Conservation (phyloP, 2,329 filamentous ascomycete species). For the Phialemonium atrogriseum region DNA sequence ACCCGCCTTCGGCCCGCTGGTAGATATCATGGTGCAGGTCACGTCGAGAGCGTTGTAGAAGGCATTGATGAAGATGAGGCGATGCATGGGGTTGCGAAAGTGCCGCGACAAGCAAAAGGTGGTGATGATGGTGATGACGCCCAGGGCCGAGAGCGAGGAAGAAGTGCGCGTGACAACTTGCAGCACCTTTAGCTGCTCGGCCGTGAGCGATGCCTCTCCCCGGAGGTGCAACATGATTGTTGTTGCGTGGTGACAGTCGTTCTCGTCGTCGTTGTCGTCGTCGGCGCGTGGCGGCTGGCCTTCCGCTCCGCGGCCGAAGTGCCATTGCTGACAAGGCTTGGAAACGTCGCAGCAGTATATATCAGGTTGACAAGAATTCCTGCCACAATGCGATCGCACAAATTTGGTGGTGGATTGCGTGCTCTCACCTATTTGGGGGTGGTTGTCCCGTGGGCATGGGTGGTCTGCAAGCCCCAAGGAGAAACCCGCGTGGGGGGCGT, state of each 20-base stretch:
- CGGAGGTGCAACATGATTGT: conserved; percentile 1
- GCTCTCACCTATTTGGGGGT: conserved; percentile 1
- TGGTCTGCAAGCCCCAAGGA: not conserved
- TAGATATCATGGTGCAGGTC: conserved; percentile 28
- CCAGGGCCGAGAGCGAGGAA: conserved; percentile 22
- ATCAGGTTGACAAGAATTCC: not conserved
- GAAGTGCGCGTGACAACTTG: conserved; percentile 20
- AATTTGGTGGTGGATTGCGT: not conserved
- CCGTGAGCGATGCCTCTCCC: conserved; percentile 9
- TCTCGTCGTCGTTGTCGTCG: not conserved
- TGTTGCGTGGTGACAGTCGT: not conserved
- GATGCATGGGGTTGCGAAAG: conserved; percentile 28
- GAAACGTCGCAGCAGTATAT: no score
- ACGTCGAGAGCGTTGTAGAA: conserved; percentile 28
- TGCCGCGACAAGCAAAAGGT: conserved; percentile 21
- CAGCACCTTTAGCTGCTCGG: conserved; percentile 17
- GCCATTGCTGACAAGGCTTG: no score
- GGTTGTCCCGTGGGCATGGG: not conserved
- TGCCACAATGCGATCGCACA: not conserved
- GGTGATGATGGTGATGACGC: conserved; percentile 23
- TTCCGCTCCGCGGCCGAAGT: not conserved
- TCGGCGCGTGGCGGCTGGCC: no score
- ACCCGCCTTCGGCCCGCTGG: conserved; percentile 24
- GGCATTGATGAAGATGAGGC: conserved; percentile 28
- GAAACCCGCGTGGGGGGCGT: no score